A percentile compares a stretch with the other conserved stretches of the same genome.
These are phyloP conservation scores for Leccinum variicolor DNA, from an alignment of 768 basidiomycete species.

Conservation along the genomic window DNA sequence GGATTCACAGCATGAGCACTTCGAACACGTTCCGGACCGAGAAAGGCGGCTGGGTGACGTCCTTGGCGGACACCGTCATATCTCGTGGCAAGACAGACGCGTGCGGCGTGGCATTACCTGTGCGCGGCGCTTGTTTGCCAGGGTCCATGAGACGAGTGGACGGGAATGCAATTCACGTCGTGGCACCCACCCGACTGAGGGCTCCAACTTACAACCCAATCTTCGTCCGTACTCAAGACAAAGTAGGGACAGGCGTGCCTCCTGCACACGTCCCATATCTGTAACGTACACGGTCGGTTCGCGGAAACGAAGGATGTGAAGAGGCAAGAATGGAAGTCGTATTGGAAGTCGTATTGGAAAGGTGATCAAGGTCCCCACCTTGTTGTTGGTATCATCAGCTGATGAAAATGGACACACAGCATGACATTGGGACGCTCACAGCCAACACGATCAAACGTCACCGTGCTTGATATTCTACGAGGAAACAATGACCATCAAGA, in stretches of 20 bases:
- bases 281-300: too few species aligned
- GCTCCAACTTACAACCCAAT: constrained; percentile 16
- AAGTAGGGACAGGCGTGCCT: constrained; percentile 11
- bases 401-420: not conserved
- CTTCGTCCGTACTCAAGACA: constrained; percentile 15
- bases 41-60: not conserved
- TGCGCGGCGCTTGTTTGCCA: constrained; percentile 9
- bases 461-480: constrained; percentile 2
- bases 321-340: too few species aligned
- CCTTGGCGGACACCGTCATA: not conserved
- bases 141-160: not conserved
- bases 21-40: constrained; percentile 10
- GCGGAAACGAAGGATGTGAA: too few species aligned
- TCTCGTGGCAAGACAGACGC: constrained; percentile 10
- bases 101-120: constrained; percentile 2
- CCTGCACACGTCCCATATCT: constrained; percentile 18
- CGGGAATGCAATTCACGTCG: not conserved
- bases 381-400: not conserved
- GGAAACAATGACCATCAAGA: constrained; percentile 1
- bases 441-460: constrained; percentile 3
- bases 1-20: constrained; percentile 11
- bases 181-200: not conserved
- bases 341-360: not conserved
- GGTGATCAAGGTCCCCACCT: constrained; percentile 3
- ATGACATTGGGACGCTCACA: not conserved